A percentile compares a stretch with the other conserved stretches of the same genome.
phyloP scores from a whole-genome alignment of 2,329 filamentous ascomycete genomes.

The Neofusicoccum umdonicola region DNA sequence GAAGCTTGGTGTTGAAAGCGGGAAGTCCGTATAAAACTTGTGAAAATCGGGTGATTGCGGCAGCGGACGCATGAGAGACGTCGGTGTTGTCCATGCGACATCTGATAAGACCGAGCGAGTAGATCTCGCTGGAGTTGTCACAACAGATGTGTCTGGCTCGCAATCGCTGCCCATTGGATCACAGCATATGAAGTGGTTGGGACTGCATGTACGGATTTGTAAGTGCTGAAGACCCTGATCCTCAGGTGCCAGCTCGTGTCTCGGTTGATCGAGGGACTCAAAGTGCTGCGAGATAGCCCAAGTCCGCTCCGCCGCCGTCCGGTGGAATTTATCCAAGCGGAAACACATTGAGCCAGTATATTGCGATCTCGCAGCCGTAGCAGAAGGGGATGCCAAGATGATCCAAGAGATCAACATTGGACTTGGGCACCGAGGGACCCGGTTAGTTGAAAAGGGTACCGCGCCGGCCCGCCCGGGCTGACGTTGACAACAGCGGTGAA shows the following conservation, averaged over 20 bases:
- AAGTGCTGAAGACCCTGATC: neutral
- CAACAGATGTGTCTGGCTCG: neutral
- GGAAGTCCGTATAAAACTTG: neutral
- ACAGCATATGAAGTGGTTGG: too few relatives aligned
- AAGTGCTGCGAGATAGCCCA: neutral
- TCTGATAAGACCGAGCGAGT: too few relatives aligned
- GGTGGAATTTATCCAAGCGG: neutral
- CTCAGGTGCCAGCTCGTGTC: neutral
- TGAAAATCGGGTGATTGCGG: neutral
- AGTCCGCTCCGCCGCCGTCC: neutral
- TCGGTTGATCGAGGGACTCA: neutral
- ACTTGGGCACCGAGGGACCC: neutral
- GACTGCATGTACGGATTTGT: neutral
- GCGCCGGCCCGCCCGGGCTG: conserved; percentile 4
- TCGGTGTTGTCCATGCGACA: too few relatives aligned
- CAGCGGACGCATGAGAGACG: neutral
- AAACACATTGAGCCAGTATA: neutral
- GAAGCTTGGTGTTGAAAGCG: too few relatives aligned
- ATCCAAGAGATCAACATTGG: neutral
- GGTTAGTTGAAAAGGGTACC: neutral
- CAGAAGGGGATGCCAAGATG: neutral
- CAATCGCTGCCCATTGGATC: neutral
- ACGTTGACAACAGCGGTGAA: neutral
- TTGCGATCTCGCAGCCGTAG: too few relatives aligned
- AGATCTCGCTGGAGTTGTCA: too few relatives aligned